Evolutionary conservation across 1,284 basidiomycete genomes (phyloP), one percentile per base, ranked within the genome.

Genomic region (Schizophyllum commune): DNA sequence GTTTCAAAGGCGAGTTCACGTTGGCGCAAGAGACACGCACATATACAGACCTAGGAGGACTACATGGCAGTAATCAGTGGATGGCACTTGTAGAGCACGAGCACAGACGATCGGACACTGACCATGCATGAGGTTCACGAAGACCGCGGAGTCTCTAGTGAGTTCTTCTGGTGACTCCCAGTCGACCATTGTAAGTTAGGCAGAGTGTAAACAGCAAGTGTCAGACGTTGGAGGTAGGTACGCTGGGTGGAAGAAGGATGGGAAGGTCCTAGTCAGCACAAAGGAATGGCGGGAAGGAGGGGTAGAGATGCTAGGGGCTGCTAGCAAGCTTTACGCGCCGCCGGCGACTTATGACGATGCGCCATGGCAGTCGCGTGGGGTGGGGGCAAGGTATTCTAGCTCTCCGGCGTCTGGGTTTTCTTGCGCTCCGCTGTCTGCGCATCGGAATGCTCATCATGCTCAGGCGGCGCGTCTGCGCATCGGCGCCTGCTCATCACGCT

Each of bases 31-130:
- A 11, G 27, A 15, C 20, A 73, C 81, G 65, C 66, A 84, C 86
- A 87, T 78, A 71, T 89, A 90, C 11, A 90, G 69, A 2, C 88
- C 88, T 15, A 89, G 75, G 60, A 89, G 72, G 2, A 47, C 39
- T 47, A 8, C 39, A 17, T 11, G n/a, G n/a, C n/a, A 47, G 4
- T 47, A 3, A 4, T 47, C 39, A 47, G 39, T 47, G 4, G 4
- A 47, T 11, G 8, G 27, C 27, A 27, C 27, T 27, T 17, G 39
- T 2, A 47, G 39, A 7, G 13, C 13, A 39, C 34, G 34, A 39
- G 39, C 3, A 47, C 17, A 17, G 39, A 11, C 27, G 27, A 27
- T 27, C 27, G 27, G 8, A 4, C 13, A 47, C 39, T 11, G 4
- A 47, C 39, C 39, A 8, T 47, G 39, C 39, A 47, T 47, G 17